Percentiles rank a stretch among this genome's conserved stretches.
Conservation (phyloP, 2,329 filamentous ascomycete genomes). For the Curvularia spicifera region DNA sequence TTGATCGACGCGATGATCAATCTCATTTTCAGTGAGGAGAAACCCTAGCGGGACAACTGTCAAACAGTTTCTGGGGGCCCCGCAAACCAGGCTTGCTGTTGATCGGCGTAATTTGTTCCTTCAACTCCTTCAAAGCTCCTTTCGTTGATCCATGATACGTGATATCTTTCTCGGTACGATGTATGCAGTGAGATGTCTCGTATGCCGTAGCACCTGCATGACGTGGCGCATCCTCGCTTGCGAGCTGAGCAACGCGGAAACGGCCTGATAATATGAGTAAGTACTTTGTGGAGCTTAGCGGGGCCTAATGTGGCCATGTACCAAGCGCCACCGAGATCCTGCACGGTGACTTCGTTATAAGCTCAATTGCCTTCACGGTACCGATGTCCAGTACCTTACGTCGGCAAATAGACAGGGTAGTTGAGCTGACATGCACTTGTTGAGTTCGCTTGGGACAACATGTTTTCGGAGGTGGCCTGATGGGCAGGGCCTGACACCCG, state of each 20-base stretch:
- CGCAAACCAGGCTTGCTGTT: slow-evolving; percentile 4
- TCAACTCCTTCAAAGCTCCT: background rate
- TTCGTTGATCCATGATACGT: background rate
- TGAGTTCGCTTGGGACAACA: slow-evolving; percentile 20
- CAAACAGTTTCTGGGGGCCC: slow-evolving; percentile 13
- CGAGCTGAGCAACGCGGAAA: slow-evolving; percentile 11
- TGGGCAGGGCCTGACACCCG: slow-evolving; percentile 9
- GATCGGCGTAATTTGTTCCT: slow-evolving; percentile 6
- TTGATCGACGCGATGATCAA: slow-evolving; percentile 15
- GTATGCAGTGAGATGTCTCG: slow-evolving; percentile 10
- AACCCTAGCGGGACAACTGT: slow-evolving; percentile 10
- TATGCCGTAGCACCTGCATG: slow-evolving; percentile 8
- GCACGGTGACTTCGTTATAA: background rate
- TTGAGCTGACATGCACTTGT: slow-evolving; percentile 8
- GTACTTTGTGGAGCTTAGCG: slow-evolving; percentile 8
- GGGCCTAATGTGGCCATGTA: slow-evolving; percentile 6
- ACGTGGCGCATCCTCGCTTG: slow-evolving; percentile 18
- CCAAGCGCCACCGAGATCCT: background rate
- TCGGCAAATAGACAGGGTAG: background rate
- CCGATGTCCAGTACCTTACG: background rate
- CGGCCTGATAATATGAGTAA: background rate
- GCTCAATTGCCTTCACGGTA: background rate
- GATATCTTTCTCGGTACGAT: background rate
- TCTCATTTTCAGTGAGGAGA: slow-evolving; percentile 1
- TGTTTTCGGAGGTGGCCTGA: slow-evolving; percentile 24